phyloP scores from a whole-genome alignment of 2,329 filamentous ascomycete genomes.

The Elsinoe fawcettii region DNA sequence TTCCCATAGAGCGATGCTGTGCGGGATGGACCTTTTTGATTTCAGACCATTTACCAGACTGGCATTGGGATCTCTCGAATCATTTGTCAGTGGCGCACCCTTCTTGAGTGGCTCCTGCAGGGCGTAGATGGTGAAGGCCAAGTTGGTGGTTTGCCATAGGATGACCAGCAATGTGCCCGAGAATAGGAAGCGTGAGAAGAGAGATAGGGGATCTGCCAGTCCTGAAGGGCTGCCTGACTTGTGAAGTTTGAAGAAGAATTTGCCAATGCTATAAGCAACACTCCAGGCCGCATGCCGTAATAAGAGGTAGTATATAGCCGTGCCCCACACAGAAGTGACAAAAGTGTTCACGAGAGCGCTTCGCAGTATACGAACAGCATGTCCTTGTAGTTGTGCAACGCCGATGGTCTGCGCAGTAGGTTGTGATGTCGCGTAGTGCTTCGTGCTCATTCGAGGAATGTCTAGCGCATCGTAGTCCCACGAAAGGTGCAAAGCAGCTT shows the following conservation, averaged over 20 bases:
- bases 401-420: neutral
- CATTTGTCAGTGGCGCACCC: conserved; percentile 70
- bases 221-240: conserved; percentile 55
- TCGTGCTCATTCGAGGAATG: conserved; percentile 30
- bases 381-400: neutral
- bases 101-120: conserved; percentile 76
- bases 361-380: neutral
- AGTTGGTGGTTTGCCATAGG: conserved; percentile 70
- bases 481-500: conserved; percentile 62
- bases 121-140: conserved; percentile 72
- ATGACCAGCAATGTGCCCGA: conserved; percentile 61
- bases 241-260: conserved; percentile 67
- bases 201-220: conserved; percentile 47
- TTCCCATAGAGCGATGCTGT: conserved; percentile 88
- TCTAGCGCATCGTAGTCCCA: conserved; percentile 64
- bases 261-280: conserved; percentile 61
- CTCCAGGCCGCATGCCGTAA: conserved; percentile 60
- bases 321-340: conserved; percentile 36
- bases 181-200: conserved; percentile 43
- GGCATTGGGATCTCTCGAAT: conserved; percentile 75
- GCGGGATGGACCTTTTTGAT: conserved; percentile 70
- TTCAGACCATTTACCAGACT: conserved; percentile 78
- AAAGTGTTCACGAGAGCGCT: conserved; percentile 22
- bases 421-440: neutral
- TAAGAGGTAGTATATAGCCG: conserved; percentile 53